phyloP scores from a whole-genome alignment of 2,329 filamentous ascomycete genomes.

The Ceratocystis harringtonii region DNA sequence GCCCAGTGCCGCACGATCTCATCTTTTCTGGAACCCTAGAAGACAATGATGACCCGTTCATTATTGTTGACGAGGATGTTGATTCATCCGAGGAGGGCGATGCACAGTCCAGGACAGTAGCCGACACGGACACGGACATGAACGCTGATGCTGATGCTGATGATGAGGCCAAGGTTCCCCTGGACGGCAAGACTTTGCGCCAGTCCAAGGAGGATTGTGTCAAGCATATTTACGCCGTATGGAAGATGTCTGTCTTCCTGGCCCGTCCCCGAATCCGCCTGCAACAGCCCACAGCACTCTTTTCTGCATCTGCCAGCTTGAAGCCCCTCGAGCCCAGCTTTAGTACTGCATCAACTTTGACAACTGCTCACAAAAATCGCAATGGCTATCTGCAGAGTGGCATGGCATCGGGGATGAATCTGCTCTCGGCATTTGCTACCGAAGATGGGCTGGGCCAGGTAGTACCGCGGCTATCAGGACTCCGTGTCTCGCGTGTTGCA shows the following conservation, averaged over 20 bases:
- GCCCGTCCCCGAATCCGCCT: slow-evolving; percentile 47
- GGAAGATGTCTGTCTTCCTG: slow-evolving; percentile 46
- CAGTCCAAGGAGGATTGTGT: slow-evolving; percentile 13
- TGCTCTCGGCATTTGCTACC: slow-evolving; percentile 57
- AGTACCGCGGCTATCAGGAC: slow-evolving; percentile 53
- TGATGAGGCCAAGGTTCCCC: slow-evolving; percentile 15
- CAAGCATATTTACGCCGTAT: slow-evolving; percentile 39
- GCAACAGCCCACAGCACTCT: slow-evolving; percentile 50
- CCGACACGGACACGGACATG: neutral
- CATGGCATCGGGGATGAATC: slow-evolving; percentile 54
- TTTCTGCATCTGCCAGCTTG: slow-evolving; percentile 46
- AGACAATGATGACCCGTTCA: slow-evolving; percentile 35
- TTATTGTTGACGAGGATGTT: slow-evolving; percentile 33
- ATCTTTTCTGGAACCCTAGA: slow-evolving; percentile 43
- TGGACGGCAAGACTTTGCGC: slow-evolving; percentile 17
- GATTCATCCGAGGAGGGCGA: slow-evolving; percentile 21
- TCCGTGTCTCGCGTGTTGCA: slow-evolving; percentile 59
- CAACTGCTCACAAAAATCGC: slow-evolving; percentile 16
- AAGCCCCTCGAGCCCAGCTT: slow-evolving; percentile 29
- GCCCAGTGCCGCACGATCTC: slow-evolving; percentile 35
- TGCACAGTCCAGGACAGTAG: neutral
- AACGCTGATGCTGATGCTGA: neutral
- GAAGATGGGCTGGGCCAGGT: slow-evolving; percentile 49
- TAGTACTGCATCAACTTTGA: slow-evolving; percentile 3
- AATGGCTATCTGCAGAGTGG: slow-evolving; percentile 49